Conservation (phyloP, 805 yeast genomes). For the Isabelozyma heimii region DNA sequence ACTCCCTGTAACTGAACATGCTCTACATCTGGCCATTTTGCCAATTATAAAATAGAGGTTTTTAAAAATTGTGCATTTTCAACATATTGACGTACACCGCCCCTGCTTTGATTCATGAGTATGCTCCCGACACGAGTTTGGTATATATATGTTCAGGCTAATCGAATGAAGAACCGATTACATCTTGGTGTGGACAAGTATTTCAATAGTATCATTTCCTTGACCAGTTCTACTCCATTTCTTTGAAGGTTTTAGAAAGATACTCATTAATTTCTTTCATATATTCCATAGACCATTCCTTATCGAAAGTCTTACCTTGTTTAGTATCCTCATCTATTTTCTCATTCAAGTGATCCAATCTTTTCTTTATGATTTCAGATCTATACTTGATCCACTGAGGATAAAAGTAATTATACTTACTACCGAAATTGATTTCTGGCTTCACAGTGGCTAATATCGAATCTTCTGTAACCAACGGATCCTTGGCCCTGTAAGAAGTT, state of each 20-base stretch:
- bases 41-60: too few species aligned
- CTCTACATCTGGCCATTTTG: too few species aligned
- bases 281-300: conserved; percentile 16
- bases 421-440: conserved; percentile 36
- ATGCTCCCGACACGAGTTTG: too few species aligned
- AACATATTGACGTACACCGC: too few species aligned
- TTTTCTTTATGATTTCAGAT: conserved; percentile 20
- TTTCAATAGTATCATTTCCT: too few species aligned
- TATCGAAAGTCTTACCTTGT: conserved; percentile 19
- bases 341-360: conserved; percentile 19
- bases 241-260: conserved; percentile 18
- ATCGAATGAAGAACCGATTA: too few species aligned
- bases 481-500: conserved; percentile 35
- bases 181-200: too few species aligned
- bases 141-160: too few species aligned
- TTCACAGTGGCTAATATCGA: conserved; percentile 36
- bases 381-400: conserved; percentile 38
- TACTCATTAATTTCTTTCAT: conserved; percentile 21
- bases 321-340: conserved; percentile 9
- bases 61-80: too few species aligned
- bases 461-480: conserved; percentile 22
- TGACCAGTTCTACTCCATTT: too few species aligned
- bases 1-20: too few species aligned
- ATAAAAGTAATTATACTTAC: conserved; percentile 33
- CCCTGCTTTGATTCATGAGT: too few species aligned